Percentiles rank a stretch among this genome's conserved stretches.
Conservation (phyloP, 306 rosid species). For the Oemleria cerasiformis region DNA sequence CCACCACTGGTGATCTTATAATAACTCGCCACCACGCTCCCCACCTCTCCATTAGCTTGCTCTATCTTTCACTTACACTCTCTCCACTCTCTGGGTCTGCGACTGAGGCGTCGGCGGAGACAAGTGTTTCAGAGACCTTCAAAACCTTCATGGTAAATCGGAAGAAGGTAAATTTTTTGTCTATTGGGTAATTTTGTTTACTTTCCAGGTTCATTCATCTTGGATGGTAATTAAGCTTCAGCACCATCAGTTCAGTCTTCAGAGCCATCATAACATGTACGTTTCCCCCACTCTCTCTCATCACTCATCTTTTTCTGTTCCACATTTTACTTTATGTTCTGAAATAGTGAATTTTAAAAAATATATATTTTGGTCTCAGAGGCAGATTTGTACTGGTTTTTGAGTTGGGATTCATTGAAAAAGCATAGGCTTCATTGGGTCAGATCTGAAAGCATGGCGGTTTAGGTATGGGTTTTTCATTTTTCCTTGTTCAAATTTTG, state of each 20-base stretch:
- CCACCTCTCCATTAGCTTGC: neutral
- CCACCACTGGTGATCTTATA: neutral
- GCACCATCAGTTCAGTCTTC: constrained; percentile 12
- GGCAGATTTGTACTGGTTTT: neutral
- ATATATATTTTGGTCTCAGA: constrained; percentile 2
- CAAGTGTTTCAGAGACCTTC: neutral
- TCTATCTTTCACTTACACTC: too few species aligned
- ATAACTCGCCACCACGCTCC: neutral
- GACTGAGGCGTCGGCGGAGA: neutral
- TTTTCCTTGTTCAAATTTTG: constrained; percentile 19
- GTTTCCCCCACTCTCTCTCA: constrained; percentile 3
- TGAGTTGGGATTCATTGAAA: neutral
- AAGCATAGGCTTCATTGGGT: constrained; percentile 24
- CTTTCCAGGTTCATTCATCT: constrained; percentile 23
- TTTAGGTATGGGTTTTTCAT: constrained; percentile 5
- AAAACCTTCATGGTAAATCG: neutral
- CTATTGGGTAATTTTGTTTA: neutral
- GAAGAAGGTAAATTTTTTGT: neutral
- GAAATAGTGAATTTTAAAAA: neutral
- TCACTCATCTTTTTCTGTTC: neutral
- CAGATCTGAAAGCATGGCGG: constrained; percentile 53
- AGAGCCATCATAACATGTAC: constrained; percentile 25
- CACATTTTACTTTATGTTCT: neutral
- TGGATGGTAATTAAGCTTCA: constrained; percentile 24
- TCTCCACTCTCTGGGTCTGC: neutral